These are phyloP conservation scores for Tetrahymena elliotti DNA, from an alignment of 73 alveolate species.

Conservation along the genomic window DNA sequence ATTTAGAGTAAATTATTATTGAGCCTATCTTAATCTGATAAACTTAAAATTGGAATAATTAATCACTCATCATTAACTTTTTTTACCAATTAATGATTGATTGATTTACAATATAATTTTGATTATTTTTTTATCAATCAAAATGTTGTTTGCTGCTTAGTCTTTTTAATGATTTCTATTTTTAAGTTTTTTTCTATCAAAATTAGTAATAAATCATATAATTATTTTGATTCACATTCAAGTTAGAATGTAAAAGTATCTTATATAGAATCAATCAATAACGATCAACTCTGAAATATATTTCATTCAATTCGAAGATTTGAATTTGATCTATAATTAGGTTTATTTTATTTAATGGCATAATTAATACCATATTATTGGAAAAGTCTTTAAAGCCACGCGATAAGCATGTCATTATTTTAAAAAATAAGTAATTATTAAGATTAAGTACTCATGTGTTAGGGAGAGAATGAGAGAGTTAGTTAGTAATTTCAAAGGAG, in stretches of 20 bases:
- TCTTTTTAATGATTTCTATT: neutral
- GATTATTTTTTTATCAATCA: too few relatives aligned
- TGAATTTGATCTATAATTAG: neutral
- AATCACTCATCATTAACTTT: neutral
- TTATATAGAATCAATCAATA: neutral
- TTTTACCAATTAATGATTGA: neutral
- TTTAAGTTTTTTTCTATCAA: too few relatives aligned
- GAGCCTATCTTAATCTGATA: neutral
- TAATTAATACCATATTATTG: neutral
- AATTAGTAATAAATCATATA: too few relatives aligned
- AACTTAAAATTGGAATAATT: too few relatives aligned
- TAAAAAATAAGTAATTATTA: neutral
- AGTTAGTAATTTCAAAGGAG: too few relatives aligned
- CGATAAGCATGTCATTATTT: neutral
- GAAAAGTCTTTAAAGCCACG: neutral
- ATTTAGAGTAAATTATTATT: neutral
- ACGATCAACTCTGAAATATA: too few relatives aligned
- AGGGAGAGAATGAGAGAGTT: neutral
- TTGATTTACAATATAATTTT: too few relatives aligned
- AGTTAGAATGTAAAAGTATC: neutral
- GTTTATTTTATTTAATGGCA: neutral
- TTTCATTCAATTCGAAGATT: too few relatives aligned
- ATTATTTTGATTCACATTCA: too few relatives aligned
- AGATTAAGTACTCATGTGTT: too few relatives aligned
- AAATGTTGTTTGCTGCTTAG: neutral